Evolutionary conservation across 441 rosid genomes (phyloP).

Genomic region (Dalechampia spathulata): DNA sequence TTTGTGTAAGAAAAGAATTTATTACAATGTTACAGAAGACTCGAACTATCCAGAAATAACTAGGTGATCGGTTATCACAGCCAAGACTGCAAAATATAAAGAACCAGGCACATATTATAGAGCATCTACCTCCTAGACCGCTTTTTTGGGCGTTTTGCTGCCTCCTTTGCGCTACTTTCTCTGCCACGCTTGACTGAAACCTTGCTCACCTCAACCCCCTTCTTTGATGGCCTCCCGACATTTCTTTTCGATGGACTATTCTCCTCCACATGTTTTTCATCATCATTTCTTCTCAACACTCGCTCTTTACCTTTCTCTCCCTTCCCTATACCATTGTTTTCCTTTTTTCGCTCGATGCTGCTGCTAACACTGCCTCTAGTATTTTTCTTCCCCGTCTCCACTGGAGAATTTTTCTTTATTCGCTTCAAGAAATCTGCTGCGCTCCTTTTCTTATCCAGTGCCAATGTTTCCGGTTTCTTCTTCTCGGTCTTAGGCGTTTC

Average conservation of each 20-base stretch:
- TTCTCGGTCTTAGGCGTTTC: conserved; percentile 32
- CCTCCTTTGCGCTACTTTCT: conserved; percentile 27
- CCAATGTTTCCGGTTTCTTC: conserved; percentile 27
- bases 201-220: conserved; percentile 13
- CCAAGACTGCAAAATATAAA: conserved; percentile 7
- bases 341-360: conserved; percentile 25
- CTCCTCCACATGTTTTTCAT: conserved; percentile 33
- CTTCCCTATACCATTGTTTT: conserved; percentile 19
- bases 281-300: conserved; percentile 22
- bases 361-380: conserved; percentile 9
- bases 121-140: conserved; percentile 30
- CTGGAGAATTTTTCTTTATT: conserved; percentile 46
- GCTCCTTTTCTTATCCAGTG: conserved; percentile 45
- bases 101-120: neutral
- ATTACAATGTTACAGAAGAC: conserved; percentile 5
- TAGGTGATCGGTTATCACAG: neutral
- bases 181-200: conserved; percentile 38
- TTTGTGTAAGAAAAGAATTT: conserved; percentile 3
- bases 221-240: conserved; percentile 44
- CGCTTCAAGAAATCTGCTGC: conserved; percentile 59
- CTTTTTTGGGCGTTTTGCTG: conserved; percentile 32
- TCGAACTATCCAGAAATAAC: neutral
- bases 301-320: conserved; percentile 35
- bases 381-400: conserved; percentile 27
- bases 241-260: conserved; percentile 34